Conservation (phyloP, 2,329 filamentous ascomycete genomes). For the Pyricularia grisea region DNA sequence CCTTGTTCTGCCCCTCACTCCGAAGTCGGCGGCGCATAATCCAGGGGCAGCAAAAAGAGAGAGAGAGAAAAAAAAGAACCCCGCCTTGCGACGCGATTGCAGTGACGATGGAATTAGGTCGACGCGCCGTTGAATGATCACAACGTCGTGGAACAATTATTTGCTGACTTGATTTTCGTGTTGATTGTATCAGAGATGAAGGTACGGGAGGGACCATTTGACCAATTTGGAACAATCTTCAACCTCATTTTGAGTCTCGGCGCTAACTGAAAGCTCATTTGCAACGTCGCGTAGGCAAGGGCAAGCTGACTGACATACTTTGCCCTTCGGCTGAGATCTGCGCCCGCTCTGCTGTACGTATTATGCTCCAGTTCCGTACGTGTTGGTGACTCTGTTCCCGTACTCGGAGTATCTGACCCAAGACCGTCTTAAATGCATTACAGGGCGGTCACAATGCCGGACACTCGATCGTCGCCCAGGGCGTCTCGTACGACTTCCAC, state of each 20-base stretch:
- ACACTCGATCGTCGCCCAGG: constrained; percentile 27
- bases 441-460: constrained; percentile 49
- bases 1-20: not conserved
- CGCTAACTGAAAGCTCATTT: not conserved
- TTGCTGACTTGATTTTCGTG: not conserved
- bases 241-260: not conserved
- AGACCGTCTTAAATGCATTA: not conserved
- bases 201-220: not conserved
- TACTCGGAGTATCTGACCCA: not conserved
- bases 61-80: not conserved
- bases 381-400: too few species aligned
- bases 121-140: not conserved
- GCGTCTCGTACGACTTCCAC: constrained; percentile 28
- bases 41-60: not conserved
- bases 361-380: not conserved
- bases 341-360: constrained; percentile 39
- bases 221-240: not conserved
- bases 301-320: constrained; percentile 51
- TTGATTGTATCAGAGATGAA: constrained; percentile 1
- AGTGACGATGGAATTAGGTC: not conserved
- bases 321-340: constrained; percentile 37
- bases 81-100: not conserved
- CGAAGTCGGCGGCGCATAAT: constrained; percentile 4
- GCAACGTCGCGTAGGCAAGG: constrained; percentile 26
- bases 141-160: not conserved